Evolutionary conservation across 768 basidiomycete species (phyloP).

Genomic region (Rhizopogon rudus): DNA sequence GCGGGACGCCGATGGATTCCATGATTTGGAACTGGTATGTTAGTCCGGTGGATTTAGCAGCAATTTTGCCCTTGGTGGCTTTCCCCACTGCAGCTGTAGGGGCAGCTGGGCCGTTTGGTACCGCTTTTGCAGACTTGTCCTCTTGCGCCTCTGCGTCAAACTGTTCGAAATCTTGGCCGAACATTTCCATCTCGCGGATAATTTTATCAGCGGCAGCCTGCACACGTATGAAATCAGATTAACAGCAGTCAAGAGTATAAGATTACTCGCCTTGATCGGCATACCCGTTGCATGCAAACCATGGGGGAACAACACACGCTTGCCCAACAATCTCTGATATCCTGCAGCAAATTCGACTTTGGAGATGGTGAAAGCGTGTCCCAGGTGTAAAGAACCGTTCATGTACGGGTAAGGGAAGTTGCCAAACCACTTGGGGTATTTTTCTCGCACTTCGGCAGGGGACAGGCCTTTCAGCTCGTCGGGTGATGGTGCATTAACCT

Average conservation of each 20-base stretch:
- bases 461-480: slow-evolving; percentile 63
- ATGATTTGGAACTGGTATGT: slow-evolving; percentile 99
- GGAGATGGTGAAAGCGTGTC: slow-evolving; percentile 96
- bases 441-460: slow-evolving; percentile 58
- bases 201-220: slow-evolving; percentile 98
- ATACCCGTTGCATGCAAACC: slow-evolving; percentile 98
- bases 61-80: slow-evolving; percentile 93
- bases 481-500: slow-evolving; percentile 73
- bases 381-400: slow-evolving; percentile 96
- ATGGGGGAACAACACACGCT: slow-evolving; percentile 93
- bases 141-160: slow-evolving; percentile 41
- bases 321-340: slow-evolving; percentile 92
- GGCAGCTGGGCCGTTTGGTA: slow-evolving; percentile 36
- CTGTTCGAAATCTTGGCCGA: slow-evolving; percentile 83
- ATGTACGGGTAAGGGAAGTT: slow-evolving; percentile 97
- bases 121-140: slow-evolving; percentile 35
- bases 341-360: slow-evolving; percentile 98
- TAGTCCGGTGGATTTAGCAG: slow-evolving; percentile 88
- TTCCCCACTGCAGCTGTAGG: slow-evolving; percentile 57
- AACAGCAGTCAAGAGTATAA: not conserved
- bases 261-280: slow-evolving; percentile 88
- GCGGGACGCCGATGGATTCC: slow-evolving; percentile 88
- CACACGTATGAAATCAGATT: not conserved
- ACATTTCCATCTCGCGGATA: slow-evolving; percentile 93
- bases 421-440: slow-evolving; percentile 96